A percentile compares a stretch with the other conserved stretches of the same genome.
Conservation (phyloP, 1,284 basidiomycete genomes). For the Schizophyllum amplum region DNA sequence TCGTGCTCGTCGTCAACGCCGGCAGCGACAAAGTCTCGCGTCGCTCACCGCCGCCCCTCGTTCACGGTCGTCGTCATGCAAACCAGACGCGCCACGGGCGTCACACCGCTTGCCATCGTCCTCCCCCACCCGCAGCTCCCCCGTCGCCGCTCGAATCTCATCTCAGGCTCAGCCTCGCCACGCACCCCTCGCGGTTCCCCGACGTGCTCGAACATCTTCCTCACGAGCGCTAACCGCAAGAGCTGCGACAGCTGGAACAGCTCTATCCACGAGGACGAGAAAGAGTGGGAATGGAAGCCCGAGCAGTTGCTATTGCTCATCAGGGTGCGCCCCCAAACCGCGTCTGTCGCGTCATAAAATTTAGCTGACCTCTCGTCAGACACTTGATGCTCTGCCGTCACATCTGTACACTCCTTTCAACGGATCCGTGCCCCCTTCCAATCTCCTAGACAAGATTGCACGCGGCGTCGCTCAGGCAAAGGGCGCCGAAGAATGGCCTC, state of each 20-base stretch:
- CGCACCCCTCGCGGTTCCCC: slow-evolving; percentile 44
- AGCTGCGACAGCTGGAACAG: slow-evolving; percentile 79
- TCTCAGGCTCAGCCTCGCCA: slow-evolving; percentile 33
- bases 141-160: slow-evolving; percentile 30
- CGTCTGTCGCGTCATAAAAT: slow-evolving; percentile 19
- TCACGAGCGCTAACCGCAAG: slow-evolving; percentile 50
- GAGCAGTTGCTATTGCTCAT: slow-evolving; percentile 60
- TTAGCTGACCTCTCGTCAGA: slow-evolving; percentile 32
- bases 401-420: slow-evolving; percentile 77
- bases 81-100: slow-evolving; percentile 28
- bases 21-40: not conserved
- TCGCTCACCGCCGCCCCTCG: not conserved
- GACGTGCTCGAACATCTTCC: slow-evolving; percentile 35
- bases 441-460: slow-evolving; percentile 77
- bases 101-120: slow-evolving; percentile 45
- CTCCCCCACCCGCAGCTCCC: slow-evolving; percentile 44
- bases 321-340: slow-evolving; percentile 32
- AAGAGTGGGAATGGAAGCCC: slow-evolving; percentile 63
- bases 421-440: slow-evolving; percentile 70
- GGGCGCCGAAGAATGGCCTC: slow-evolving; percentile 68
- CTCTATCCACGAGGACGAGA: slow-evolving; percentile 60
- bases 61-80: slow-evolving; percentile 21
- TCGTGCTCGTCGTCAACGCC: not conserved
- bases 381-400: slow-evolving; percentile 72
- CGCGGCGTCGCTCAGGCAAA: slow-evolving; percentile 64